phyloP scores from a whole-genome alignment of 306 rosid species.

The Trifolium dubium region DNA sequence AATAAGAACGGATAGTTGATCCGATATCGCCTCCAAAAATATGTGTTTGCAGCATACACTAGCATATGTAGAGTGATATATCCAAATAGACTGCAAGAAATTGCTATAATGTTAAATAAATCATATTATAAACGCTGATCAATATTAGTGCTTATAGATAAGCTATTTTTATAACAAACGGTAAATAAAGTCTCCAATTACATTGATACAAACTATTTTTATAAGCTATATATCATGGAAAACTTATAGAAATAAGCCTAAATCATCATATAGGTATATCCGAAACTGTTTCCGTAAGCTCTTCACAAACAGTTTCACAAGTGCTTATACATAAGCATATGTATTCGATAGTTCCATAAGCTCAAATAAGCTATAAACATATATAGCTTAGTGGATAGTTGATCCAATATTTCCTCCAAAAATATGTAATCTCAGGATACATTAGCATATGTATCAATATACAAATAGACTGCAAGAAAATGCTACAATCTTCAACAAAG shows the following conservation, averaged over 20 bases:
- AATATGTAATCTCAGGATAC: too few species aligned
- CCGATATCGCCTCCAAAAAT: slow-evolving; percentile 68
- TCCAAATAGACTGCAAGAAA: slow-evolving; percentile 71
- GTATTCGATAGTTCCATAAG: too few species aligned
- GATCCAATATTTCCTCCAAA: too few species aligned
- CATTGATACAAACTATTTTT: too few species aligned
- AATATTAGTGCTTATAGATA: neutral
- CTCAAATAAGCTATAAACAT: too few species aligned
- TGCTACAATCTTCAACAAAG: too few species aligned
- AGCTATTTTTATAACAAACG: neutral
- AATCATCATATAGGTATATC: neutral
- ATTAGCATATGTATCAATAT: too few species aligned
- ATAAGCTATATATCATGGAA: neutral
- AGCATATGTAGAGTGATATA: slow-evolving; percentile 70
- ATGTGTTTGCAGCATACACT: slow-evolving; percentile 67
- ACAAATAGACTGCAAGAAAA: neutral
- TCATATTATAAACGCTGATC: too few species aligned
- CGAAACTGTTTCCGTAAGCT: too few species aligned
- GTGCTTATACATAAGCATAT: neutral
- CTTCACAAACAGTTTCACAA: neutral
- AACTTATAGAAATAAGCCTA: neutral
- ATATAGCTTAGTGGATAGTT: too few species aligned
- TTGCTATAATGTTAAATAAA: slow-evolving; percentile 26
- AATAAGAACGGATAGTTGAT: slow-evolving; percentile 80
- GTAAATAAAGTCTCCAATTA: neutral